Evolutionary conservation across 495 filamentous ascomycete species (phyloP), one percentile per base, ranked within the genome.

Genomic region (Tirmania nivea): DNA sequence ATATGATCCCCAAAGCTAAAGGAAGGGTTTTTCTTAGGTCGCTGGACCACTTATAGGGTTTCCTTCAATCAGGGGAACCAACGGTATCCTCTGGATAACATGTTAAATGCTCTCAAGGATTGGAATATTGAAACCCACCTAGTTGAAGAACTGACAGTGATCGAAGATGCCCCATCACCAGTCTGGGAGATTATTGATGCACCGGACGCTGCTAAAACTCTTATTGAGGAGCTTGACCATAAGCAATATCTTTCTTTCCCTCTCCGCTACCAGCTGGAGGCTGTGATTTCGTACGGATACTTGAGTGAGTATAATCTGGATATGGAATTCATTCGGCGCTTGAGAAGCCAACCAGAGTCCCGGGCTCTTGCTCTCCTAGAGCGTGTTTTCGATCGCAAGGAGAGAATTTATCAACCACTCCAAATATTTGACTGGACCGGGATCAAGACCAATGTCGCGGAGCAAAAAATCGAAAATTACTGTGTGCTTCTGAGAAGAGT

Each of bases 181-280:
- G 56, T 49, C 49, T 48, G 60, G 60, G 55, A 50, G 1, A 56
- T 74, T 31, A 57, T 70, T 4, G 61, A 66, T 0, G 67, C 66
- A 53, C 52, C 71, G 1, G 55, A 68, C 25, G 25, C 25, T 31
- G 25, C 25, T 31, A 31, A 31, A 7, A 31, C 25, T 31, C 25
- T 31, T 31, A 31, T 31, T 45, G 39, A 45, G 5, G 39, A 45
- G 14, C 17, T 45, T 14, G 17, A 45, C 39, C 39, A 8, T 45
- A 19, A 19, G 14, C 14, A 14, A 14, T 45, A 45, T 20, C 70
- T 97, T 4, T 69, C 78, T 0, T 95, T 87, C 49, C 63, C 77
- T 1, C 76, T 89, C 2, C 77, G 84, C 9, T 96, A 96, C 60
- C 89, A 94, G 65, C 74, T 97, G 0, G 88, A 96, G 65, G 88